Evolutionary conservation across 2,329 filamentous ascomycete genomes (phyloP).

Genomic region (Pseudopyrenochaeta lycopersici): DNA sequence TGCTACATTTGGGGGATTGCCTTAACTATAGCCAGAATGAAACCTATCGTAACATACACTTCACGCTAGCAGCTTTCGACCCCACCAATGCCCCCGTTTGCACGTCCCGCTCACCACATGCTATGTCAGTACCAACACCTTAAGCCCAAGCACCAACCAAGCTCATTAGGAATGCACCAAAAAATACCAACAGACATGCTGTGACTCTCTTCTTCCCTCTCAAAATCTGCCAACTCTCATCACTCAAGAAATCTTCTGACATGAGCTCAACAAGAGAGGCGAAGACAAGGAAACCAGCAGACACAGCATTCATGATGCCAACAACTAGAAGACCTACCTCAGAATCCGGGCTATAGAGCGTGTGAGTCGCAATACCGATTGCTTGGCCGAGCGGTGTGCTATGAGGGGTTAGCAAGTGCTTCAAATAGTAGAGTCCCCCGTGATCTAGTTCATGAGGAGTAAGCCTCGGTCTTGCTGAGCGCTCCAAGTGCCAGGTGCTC

Average conservation of each 20-base stretch:
- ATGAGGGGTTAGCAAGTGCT: slow-evolving; percentile 51
- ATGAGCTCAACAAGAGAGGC: slow-evolving; percentile 85
- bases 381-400: slow-evolving; percentile 82
- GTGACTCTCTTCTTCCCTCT: slow-evolving; percentile 68
- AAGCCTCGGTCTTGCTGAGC: too few species aligned
- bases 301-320: slow-evolving; percentile 87
- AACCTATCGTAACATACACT: too few species aligned
- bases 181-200: slow-evolving; percentile 70
- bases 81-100: too few species aligned
- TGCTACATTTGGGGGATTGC: too few species aligned
- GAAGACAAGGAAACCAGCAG: slow-evolving; percentile 80
- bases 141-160: slow-evolving; percentile 76
- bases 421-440: background rate
- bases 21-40: too few species aligned
- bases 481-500: too few species aligned
- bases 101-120: too few species aligned
- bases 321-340: slow-evolving; percentile 81
- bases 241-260: slow-evolving; percentile 82
- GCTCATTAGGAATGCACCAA: slow-evolving; percentile 74
- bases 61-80: too few species aligned
- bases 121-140: background rate
- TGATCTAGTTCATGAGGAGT: background rate
- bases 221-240: slow-evolving; percentile 75
- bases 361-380: slow-evolving; percentile 79
- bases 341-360: slow-evolving; percentile 80